Conservation (phyloP, 148 eudicot genomes). For the Amaranthus hypochondriacus region DNA sequence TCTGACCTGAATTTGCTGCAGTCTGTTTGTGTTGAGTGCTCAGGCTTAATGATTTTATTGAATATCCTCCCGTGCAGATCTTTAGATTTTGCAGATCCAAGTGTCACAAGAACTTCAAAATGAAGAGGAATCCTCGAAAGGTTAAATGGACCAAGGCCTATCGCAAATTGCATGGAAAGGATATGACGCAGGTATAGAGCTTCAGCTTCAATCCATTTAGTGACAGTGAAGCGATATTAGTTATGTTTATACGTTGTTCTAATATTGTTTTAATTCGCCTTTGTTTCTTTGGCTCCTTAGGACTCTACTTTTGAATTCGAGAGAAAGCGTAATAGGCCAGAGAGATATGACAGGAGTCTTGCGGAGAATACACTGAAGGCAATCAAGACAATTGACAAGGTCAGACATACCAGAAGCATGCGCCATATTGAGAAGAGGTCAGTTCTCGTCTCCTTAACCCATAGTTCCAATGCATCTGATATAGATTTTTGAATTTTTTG, state of each 20-base stretch:
- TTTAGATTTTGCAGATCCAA: slow-evolving; percentile 92
- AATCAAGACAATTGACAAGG: slow-evolving; percentile 62
- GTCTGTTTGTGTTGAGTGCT: neutral
- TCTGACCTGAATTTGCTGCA: too few species aligned
- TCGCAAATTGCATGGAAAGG: slow-evolving; percentile 83
- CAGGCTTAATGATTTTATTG: neutral
- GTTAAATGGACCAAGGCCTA: slow-evolving; percentile 98
- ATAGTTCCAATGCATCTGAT: neutral
- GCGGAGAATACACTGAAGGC: slow-evolving; percentile 61
- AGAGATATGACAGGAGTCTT: slow-evolving; percentile 80
- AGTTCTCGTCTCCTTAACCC: slow-evolving; percentile 5
- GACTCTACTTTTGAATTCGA: slow-evolving; percentile 95
- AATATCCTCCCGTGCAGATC: slow-evolving; percentile 39
- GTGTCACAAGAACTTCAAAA: slow-evolving; percentile 97
- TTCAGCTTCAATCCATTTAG: neutral
- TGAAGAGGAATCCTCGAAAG: slow-evolving; percentile 99
- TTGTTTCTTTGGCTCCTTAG: slow-evolving; percentile 26
- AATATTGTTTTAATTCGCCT: neutral
- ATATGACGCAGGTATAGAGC: slow-evolving; percentile 76
- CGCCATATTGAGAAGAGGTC: slow-evolving; percentile 53
- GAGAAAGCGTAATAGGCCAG: slow-evolving; percentile 94
- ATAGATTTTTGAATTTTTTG: neutral
- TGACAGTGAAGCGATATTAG: neutral
- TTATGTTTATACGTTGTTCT: neutral
- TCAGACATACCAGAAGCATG: slow-evolving; percentile 39